phyloP scores from a whole-genome alignment of 1,284 basidiomycete genomes.

The Sporisorium reilianum region DNA sequence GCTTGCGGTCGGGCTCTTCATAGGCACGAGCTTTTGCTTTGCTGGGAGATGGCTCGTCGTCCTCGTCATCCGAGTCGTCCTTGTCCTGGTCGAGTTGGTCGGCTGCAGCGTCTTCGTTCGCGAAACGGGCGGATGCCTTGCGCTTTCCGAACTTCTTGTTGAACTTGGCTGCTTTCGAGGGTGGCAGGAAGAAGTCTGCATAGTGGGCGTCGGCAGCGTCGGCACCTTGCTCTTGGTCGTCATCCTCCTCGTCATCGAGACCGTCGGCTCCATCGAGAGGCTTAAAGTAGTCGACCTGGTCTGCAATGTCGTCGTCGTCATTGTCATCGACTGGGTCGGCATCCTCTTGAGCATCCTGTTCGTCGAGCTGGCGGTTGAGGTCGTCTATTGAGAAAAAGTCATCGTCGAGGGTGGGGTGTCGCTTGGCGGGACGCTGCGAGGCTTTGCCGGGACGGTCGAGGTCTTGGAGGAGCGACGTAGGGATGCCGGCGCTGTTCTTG shows the following conservation, averaged over 20 bases:
- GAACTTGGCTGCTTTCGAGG: constrained; percentile 46
- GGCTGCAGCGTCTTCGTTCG: constrained; percentile 32
- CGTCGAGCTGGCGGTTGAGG: constrained; percentile 89
- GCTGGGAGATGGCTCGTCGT: constrained; percentile 15
- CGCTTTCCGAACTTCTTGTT: constrained; percentile 49
- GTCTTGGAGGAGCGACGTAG: constrained; percentile 68
- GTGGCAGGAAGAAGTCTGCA: constrained; percentile 74
- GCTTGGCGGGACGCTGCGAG: constrained; percentile 27
- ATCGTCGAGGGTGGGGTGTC: constrained; percentile 83
- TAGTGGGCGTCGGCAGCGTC: constrained; percentile 70
- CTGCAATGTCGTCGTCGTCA: constrained; percentile 74
- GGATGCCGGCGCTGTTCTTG: constrained; percentile 73
- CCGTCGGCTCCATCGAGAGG: constrained; percentile 41
- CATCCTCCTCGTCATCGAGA: constrained; percentile 40
- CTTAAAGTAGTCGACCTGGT: constrained; percentile 68
- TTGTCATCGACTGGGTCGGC: constrained; percentile 74
- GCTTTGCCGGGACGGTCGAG: constrained; percentile 53
- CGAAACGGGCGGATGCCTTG: constrained; percentile 42
- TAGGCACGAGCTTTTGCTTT: constrained; percentile 63
- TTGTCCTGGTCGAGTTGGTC: constrained; percentile 16
- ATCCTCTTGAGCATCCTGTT: constrained; percentile 76
- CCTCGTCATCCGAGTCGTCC: constrained; percentile 19
- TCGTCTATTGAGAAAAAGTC: constrained; percentile 89
- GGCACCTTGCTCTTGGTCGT: constrained; percentile 34
- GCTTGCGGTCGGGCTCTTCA: constrained; percentile 48